Evolutionary conservation across 257 asterid genomes (phyloP), one percentile per base, ranked within the genome.

Genomic region (Capsicum baccatum): DNA sequence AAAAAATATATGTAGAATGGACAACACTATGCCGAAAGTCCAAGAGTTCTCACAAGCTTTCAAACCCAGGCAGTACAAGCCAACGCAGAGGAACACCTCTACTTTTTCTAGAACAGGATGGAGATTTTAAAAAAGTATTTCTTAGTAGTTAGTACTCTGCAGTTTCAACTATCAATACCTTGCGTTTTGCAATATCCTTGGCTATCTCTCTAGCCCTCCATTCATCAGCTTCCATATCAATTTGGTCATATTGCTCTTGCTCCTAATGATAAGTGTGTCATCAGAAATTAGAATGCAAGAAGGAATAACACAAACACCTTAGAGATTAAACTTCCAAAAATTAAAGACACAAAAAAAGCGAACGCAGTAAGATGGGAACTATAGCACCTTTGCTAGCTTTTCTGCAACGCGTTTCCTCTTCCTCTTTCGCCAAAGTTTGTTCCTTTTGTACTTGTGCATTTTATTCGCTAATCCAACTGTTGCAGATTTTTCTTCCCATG

Each of bases 401-500:
- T 94, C 95, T 0, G 97, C 97, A 58, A 93, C 54, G 52, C 88
- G 90, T 82, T 85, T 92, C 89, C 98, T 89, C 90, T 94, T 96
- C 92, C 94, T 88, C 85, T 86, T 92, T 54, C 96, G 93, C 99
- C 99, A 96, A 71, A 88, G 89, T 82, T 92, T 96, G 88, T 96
- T 94, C 85, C 98, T 91, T 87, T 90, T 94, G 86, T 91, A 87
- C 93, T 96, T 96, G 81, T 91, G 90, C 83, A 87, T 83, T 85
- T 90, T 91, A 88, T 96, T 92, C 6, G 92, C 94, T 82, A 92
- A 85, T 86, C 92, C 90, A 64, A 88, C 86, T 26, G 86, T 88
- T 33, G 94, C 96, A 73, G 94, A 94, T 88, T 94, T 96, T 84
- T 96, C 98, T 86, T 96, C 99, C 99, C 98, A 96, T 11, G 92